Percentiles rank a stretch among this genome's conserved stretches.
Conservation (phyloP, 1,139 yeast species). For the Suhomyces anneliseae region DNA sequence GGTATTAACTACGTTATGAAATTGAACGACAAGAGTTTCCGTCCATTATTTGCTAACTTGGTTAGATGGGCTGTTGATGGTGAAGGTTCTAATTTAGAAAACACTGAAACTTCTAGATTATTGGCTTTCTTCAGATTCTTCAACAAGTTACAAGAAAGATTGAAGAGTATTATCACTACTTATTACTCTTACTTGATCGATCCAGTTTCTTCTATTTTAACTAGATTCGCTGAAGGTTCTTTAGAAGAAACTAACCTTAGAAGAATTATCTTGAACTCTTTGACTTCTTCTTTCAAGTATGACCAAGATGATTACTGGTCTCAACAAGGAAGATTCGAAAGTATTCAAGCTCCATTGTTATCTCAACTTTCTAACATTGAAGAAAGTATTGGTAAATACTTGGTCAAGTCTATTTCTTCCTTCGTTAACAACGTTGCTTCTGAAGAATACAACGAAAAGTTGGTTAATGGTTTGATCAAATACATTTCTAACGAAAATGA, state of each 20-base stretch:
- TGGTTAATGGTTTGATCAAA: slow-evolving; percentile 40
- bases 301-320: slow-evolving; percentile 97
- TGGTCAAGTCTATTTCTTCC: slow-evolving; percentile 78
- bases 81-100: slow-evolving; percentile 56
- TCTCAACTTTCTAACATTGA: slow-evolving; percentile 68
- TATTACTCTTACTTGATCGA: slow-evolving; percentile 86
- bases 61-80: slow-evolving; percentile 95
- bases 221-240: slow-evolving; percentile 43
- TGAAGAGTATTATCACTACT: slow-evolving; percentile 83
- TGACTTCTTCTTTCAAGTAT: slow-evolving; percentile 77
- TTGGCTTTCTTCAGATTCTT: slow-evolving; percentile 83
- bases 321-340: slow-evolving; percentile 78
- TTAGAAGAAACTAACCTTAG: slow-evolving; percentile 58
- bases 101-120: slow-evolving; percentile 54
- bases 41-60: slow-evolving; percentile 84
- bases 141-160: slow-evolving; percentile 76
- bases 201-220: slow-evolving; percentile 57
- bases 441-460: slow-evolving; percentile 71
- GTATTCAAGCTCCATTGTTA: slow-evolving; percentile 61
- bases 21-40: slow-evolving; percentile 87
- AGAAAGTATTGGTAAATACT: slow-evolving; percentile 67
- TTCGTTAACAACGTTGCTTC: slow-evolving; percentile 73
- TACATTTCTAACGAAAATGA: slow-evolving; percentile 39
- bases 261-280: slow-evolving; percentile 68
- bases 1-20: slow-evolving; percentile 82